phyloP scores from a whole-genome alignment of 106 monocot species.

The Platanthera zijinensis region DNA sequence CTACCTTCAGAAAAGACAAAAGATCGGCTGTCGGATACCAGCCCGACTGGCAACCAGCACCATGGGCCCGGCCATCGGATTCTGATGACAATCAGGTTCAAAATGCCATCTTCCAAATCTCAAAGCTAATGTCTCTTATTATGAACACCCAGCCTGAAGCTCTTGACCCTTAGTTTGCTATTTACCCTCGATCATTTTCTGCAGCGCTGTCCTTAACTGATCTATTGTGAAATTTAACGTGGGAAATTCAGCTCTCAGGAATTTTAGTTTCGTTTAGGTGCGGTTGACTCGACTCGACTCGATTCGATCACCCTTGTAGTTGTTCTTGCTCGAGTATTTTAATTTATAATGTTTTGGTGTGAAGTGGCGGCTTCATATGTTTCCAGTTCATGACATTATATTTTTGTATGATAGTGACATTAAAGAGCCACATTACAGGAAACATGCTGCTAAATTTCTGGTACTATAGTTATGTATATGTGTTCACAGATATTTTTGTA shows the following conservation, averaged over 20 bases:
- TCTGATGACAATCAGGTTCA: conserved; percentile 13
- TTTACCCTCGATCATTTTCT: neutral
- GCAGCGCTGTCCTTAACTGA: neutral
- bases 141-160: conserved; percentile 5
- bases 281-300: neutral
- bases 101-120: conserved; percentile 16
- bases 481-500: too few species aligned
- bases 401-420: too few species aligned
- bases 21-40: neutral
- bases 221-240: neutral
- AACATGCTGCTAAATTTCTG: too few species aligned
- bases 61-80: neutral
- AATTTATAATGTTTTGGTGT: too few species aligned
- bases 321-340: too few species aligned
- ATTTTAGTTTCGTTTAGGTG: neutral
- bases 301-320: too few species aligned
- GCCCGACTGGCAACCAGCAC: conserved; percentile 1
- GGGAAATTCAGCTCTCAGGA: neutral
- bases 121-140: conserved; percentile 15
- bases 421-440: too few species aligned
- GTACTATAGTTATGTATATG: too few species aligned
- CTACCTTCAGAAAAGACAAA: conserved; percentile 10
- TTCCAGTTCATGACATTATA: too few species aligned
- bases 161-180: conserved; percentile 1
- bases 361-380: too few species aligned